Evolutionary conservation across 2,329 filamentous ascomycete genomes (phyloP), one percentile per base, ranked within the genome.

Genomic region (Didymella arachidicola): DNA sequence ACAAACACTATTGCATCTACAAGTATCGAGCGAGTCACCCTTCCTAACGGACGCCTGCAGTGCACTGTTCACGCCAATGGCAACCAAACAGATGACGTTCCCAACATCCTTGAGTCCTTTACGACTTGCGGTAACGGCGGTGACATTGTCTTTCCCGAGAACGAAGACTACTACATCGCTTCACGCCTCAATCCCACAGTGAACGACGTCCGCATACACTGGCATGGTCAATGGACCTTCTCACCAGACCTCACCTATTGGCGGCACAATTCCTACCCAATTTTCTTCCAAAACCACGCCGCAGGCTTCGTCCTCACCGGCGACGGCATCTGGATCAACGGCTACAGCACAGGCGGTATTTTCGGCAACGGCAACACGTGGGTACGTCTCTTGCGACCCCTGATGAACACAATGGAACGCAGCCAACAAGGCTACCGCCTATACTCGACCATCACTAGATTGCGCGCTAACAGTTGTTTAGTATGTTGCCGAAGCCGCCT

Each of bases 141-240:
- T 7, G 50, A 53, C 12, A 45, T 53, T 12, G 32, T 53, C 30
- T 53, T 53, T 5, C 50, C 50, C 4, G 32, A 53, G 27, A n/a
- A 7, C 12, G 30, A 53, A 45, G 41, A 53, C 16, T 53, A 53
- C 25, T 45, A 53, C 7, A 53, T 53, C 42, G 41, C 50, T 12
- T 45, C 50, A 38, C 41, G 50, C 16, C 25, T 53, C 14, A 53
- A 45, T 11, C 50, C 50, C 3, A n/a, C 19, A 1, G 50, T 53
- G n/a, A 45, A 45, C n/a, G 50, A 53, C 25, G 50, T 53, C 5
- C 50, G 25, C 16, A 53, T 53, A 10, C 50, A 53, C 25, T 53
- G 50, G 50, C 50, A 53, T 16, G 50, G 50, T 10, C 50, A 53
- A 38, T 53, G 50, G 50, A 53, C 41, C 14, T 45, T 53, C 32